Evolutionary conservation across 257 asterid genomes (phyloP), one percentile per base, ranked within the genome.

Genomic region (Lithospermum erythrorhizon): DNA sequence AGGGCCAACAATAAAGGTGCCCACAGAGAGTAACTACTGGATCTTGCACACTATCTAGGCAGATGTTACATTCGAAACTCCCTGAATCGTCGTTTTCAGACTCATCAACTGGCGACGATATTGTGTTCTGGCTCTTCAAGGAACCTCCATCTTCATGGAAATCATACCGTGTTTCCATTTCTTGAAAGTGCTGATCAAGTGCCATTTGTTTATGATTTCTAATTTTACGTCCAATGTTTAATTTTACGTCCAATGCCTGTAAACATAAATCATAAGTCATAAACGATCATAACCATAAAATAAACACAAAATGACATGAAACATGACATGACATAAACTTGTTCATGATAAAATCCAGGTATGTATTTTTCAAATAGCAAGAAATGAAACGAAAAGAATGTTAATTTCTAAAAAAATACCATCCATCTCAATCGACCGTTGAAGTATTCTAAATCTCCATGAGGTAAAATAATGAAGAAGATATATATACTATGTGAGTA

Each of bases 1-100:
- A 89, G 15, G 95, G 90, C 97, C 97, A 89, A 68, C 97, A 89
- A 70, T 84, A 89, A 35, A 89, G 87, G 69, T 89, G 97, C 20
- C 97, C 97, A 21, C 97, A 89, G 21, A 86, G 84, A 55, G 94
- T 87, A 65, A 86, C 90, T 11, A 89, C 88, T 4, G 97, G 97
- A 18, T 89, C 97, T 2, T 75, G 80, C 7, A 86, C 87, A 2
- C 94, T 76, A 55, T 89, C 95, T 53, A 89, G 75, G 62, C 97
- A 89, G 19, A 89, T 88, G 70, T 86, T 85, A 66, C 96, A 88
- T 49, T 88, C 95, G 51, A 88, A 79, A 49, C 82, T 85, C 13
- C 74, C 58, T 0, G 85, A 77, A 3, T 74, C 53, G 51, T 72
- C 77, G 17, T 72, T 56, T 57, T 78, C 86, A 2, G 70, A n/a